phyloP scores from a whole-genome alignment of 306 rosid species.

The Quercus dentata region DNA sequence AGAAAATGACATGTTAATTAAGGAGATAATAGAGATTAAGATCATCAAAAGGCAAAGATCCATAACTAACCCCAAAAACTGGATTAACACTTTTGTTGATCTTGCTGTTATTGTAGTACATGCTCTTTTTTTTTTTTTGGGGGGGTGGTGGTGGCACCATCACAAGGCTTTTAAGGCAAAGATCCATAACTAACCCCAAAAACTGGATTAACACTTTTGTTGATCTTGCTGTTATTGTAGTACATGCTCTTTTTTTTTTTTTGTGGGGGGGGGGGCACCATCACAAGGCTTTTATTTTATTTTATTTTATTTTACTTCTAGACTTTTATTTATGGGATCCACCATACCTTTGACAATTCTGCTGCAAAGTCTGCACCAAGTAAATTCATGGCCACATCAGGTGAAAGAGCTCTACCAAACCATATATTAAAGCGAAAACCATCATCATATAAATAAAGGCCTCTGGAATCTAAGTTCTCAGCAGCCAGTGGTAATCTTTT shows the following conservation, averaged over 20 bases:
- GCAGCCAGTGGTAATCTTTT: slow-evolving; percentile 75
- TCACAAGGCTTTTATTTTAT: neutral
- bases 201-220: too few relatives aligned
- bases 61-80: too few relatives aligned
- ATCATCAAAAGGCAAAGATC: too few relatives aligned
- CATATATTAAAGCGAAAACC: slow-evolving; percentile 87
- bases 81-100: too few relatives aligned
- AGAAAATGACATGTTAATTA: too few relatives aligned
- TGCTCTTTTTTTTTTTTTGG: neutral
- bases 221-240: too few relatives aligned
- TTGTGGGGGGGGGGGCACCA: too few relatives aligned
- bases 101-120: too few relatives aligned
- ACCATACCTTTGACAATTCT: slow-evolving; percentile 86
- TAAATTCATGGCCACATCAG: slow-evolving; percentile 88
- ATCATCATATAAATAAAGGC: slow-evolving; percentile 78
- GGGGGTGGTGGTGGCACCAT: too few relatives aligned
- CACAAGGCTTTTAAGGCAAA: too few relatives aligned
- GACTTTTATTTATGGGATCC: slow-evolving; percentile 3
- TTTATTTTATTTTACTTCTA: neutral
- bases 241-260: neutral
- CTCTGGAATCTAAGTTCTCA: slow-evolving; percentile 90
- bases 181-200: too few relatives aligned
- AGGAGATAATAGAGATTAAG: too few relatives aligned
- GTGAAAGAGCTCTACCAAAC: slow-evolving; percentile 93
- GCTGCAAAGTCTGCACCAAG: slow-evolving; percentile 88